Percentiles rank a stretch among this genome's conserved stretches.
phyloP scores from a whole-genome alignment of 306 rosid species.

The Fragaria ananassa region DNA sequence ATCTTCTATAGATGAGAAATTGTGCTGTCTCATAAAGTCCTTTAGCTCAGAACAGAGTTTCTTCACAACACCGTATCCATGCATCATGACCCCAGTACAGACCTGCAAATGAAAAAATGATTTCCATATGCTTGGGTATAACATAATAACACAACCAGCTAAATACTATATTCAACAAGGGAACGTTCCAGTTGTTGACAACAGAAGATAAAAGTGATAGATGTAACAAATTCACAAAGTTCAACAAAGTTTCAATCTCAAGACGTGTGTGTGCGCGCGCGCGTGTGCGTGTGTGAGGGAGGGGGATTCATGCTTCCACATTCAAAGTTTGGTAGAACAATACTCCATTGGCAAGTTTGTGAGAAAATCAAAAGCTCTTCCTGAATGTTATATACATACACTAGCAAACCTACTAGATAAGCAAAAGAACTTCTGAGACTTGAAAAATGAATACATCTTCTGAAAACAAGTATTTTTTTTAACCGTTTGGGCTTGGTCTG shows the following conservation, averaged over 20 bases:
- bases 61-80: conserved; percentile 92
- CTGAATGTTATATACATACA: neutral
- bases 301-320: too few relatives aligned
- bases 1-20: conserved; percentile 80
- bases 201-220: neutral
- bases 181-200: neutral
- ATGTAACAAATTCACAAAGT: neutral
- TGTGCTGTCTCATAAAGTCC: conserved; percentile 85
- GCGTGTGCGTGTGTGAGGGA: too few relatives aligned
- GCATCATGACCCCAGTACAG: conserved; percentile 99
- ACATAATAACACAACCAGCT: neutral
- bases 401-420: neutral
- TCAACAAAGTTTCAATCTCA: neutral
- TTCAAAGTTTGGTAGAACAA: too few relatives aligned
- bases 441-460: neutral
- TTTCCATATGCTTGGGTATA: neutral
- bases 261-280: too few relatives aligned
- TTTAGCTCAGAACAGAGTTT: conserved; percentile 70
- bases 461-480: neutral
- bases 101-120: conserved; percentile 46
- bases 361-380: neutral
- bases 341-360: too few relatives aligned
- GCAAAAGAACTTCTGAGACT: neutral
- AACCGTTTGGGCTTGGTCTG: neutral
- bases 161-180: neutral